These are phyloP conservation scores for Mucor sp. DNA, from an alignment of 371 early-diverging fungal species.

Conservation along the genomic window DNA sequence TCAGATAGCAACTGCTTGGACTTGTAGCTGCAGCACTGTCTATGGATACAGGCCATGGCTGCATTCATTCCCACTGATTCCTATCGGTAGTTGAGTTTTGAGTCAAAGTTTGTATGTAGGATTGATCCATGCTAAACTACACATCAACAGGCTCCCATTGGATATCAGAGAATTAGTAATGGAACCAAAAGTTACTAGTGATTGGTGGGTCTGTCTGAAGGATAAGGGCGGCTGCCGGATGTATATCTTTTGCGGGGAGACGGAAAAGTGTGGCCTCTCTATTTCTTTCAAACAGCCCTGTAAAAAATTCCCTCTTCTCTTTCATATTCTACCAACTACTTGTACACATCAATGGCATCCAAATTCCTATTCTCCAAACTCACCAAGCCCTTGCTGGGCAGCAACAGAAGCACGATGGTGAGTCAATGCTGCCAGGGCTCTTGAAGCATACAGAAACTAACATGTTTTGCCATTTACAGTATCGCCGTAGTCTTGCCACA, in stretches of 20 bases:
- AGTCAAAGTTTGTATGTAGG: neutral
- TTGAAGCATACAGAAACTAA: neutral
- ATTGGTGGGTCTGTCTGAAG: neutral
- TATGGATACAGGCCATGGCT: too few relatives aligned
- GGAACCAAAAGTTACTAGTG: neutral
- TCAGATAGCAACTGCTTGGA: too few relatives aligned
- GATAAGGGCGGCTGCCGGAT: too few relatives aligned
- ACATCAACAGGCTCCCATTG: neutral
- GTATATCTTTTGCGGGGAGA: neutral
- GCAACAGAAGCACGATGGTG: constrained; percentile 9
- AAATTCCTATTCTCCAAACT: constrained; percentile 17
- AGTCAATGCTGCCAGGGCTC: too few relatives aligned
- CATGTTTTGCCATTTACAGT: constrained; percentile 28
- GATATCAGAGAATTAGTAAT: neutral
- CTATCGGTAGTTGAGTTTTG: neutral
- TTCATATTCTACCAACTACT: neutral
- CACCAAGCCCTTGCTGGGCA: constrained; percentile 15
- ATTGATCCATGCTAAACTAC: neutral
- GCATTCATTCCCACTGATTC: too few relatives aligned
- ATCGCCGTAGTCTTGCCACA: constrained; percentile 60
- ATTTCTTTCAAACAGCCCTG: constrained; percentile 7
- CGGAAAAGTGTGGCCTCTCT: neutral
- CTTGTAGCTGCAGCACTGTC: too few relatives aligned
- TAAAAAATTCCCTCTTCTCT: neutral
- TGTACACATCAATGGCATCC: constrained; percentile 12